Conservation (phyloP, 306 rosid genomes). For the Delonix regia region DNA sequence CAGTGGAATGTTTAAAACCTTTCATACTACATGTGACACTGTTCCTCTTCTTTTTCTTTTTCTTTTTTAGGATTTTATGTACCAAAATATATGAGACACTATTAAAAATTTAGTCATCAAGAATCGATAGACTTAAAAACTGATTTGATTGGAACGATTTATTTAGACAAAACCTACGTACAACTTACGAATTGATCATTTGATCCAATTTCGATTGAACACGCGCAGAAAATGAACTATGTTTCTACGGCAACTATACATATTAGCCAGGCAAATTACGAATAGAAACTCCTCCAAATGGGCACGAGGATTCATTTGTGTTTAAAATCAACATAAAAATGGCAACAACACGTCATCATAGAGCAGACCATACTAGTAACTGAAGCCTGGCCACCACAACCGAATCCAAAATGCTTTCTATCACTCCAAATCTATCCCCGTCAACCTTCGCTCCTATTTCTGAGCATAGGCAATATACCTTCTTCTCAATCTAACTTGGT, state of each 20-base stretch:
- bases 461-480: neutral
- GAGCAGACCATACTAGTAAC: neutral
- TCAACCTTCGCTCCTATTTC: slow-evolving; percentile 1
- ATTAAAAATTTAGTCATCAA: no score
- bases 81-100: no score
- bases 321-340: neutral
- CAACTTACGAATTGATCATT: neutral
- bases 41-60: no score
- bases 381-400: slow-evolving; percentile 17
- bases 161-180: no score
- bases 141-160: no score
- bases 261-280: neutral
- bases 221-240: neutral
- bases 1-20: neutral
- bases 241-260: neutral
- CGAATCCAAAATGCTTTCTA: slow-evolving; percentile 3
- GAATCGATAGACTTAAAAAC: no score
- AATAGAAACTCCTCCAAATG: slow-evolving; percentile 19
- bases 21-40: no score
- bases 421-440: slow-evolving; percentile 8
- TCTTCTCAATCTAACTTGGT: slow-evolving; percentile 25
- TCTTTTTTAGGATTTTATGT: no score
- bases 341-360: neutral
- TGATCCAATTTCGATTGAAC: neutral
- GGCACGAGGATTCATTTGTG: neutral